Conservation (phyloP, 2,329 filamentous ascomycete genomes). For the Trichoderma endophyticum region DNA sequence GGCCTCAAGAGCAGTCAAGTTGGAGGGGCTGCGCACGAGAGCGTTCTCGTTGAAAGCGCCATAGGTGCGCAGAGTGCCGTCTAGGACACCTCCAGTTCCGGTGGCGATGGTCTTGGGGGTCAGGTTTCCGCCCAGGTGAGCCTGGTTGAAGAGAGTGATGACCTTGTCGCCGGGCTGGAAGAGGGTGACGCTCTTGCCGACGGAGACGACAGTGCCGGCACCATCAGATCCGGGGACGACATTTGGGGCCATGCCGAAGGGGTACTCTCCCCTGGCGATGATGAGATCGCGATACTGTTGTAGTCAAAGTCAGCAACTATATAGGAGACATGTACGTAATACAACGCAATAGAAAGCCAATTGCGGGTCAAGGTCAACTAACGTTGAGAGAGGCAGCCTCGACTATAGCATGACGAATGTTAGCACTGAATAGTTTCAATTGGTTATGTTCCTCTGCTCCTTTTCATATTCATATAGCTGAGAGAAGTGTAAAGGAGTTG, state of each 20-base stretch:
- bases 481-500: not conserved
- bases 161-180: slow-evolving; percentile 54
- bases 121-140: slow-evolving; percentile 46
- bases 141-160: slow-evolving; percentile 60
- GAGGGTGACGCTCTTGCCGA: slow-evolving; percentile 47
- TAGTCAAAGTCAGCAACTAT: not conserved
- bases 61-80: slow-evolving; percentile 67
- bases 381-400: slow-evolving; percentile 51
- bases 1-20: slow-evolving; percentile 52
- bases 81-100: slow-evolving; percentile 64
- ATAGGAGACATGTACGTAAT: not conserved
- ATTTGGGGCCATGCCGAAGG: slow-evolving; percentile 40
- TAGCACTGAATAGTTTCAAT: not conserved
- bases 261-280: slow-evolving; percentile 48
- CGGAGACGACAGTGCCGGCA: slow-evolving; percentile 50
- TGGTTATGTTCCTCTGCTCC: not conserved
- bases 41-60: slow-evolving; percentile 66
- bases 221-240: slow-evolving; percentile 53
- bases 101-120: slow-evolving; percentile 38
- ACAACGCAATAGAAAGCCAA: not conserved
- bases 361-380: slow-evolving; percentile 16
- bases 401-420: slow-evolving; percentile 31
- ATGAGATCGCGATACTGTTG: slow-evolving; percentile 50
- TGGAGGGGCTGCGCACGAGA: slow-evolving; percentile 59
- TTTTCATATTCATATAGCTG: not conserved